Conservation (phyloP, 768 basidiomycete species). For the Boletales sp. region DNA sequence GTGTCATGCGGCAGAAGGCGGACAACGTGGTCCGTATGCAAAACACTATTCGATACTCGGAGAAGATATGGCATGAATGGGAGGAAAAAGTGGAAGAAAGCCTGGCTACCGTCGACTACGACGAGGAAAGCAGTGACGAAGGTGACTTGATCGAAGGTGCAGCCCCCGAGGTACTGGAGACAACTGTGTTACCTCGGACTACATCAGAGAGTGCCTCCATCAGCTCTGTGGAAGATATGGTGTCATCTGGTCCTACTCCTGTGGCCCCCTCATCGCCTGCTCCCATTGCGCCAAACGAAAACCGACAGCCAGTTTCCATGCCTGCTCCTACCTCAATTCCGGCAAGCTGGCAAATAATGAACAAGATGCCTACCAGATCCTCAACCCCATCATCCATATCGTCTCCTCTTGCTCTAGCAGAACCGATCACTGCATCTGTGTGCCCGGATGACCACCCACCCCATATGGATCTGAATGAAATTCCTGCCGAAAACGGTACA, state of each 20-base stretch:
- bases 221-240: slow-evolving; percentile 23
- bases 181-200: slow-evolving; percentile 7
- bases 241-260: slow-evolving; percentile 65
- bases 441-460: slow-evolving; percentile 60
- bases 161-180: slow-evolving; percentile 23
- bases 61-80: slow-evolving; percentile 98
- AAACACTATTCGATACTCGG: slow-evolving; percentile 94
- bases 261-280: slow-evolving; percentile 52
- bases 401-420: slow-evolving; percentile 81
- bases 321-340: slow-evolving; percentile 44
- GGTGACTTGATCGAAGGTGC: slow-evolving; percentile 34
- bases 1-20: slow-evolving; percentile 88
- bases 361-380: slow-evolving; percentile 65
- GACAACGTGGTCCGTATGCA: slow-evolving; percentile 95
- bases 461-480: slow-evolving; percentile 63
- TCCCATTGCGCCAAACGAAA: slow-evolving; percentile 18
- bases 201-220: slow-evolving; percentile 16
- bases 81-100: slow-evolving; percentile 79
- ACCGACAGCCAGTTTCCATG: slow-evolving; percentile 26
- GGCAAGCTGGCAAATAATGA: slow-evolving; percentile 38
- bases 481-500: slow-evolving; percentile 33
- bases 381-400: slow-evolving; percentile 88
- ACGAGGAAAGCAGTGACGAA: slow-evolving; percentile 47
- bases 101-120: slow-evolving; percentile 54
- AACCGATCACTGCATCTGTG: slow-evolving; percentile 72